A percentile compares a stretch with the other conserved stretches of the same genome.
phyloP scores from a whole-genome alignment of 1,284 basidiomycete genomes.

The Ustilago tritici region DNA sequence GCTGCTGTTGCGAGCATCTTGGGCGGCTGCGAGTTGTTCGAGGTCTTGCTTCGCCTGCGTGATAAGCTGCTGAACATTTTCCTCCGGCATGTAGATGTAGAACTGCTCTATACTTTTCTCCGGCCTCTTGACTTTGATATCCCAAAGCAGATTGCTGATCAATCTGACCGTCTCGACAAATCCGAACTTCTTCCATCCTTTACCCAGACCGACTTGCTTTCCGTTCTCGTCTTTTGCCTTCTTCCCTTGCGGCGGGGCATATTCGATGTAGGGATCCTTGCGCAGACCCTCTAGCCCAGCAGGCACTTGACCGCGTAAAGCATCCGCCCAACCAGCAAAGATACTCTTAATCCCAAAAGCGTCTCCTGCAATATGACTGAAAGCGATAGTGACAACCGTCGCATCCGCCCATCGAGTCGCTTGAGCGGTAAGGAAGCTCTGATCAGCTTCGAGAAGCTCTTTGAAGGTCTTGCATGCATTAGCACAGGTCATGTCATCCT shows the following conservation, averaged over 20 bases:
- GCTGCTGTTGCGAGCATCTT: not conserved
- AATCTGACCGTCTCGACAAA: conserved; percentile 14
- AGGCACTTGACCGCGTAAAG: not conserved
- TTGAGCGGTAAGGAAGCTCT: conserved; percentile 25
- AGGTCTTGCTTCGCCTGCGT: conserved; percentile 15
- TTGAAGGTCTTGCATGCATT: conserved; percentile 20
- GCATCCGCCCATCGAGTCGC: conserved; percentile 27
- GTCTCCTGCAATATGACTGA: conserved; percentile 27
- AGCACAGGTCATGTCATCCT: conserved; percentile 13
- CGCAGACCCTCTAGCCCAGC: conserved; percentile 12
- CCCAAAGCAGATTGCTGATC: conserved; percentile 22
- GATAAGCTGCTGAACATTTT: conserved; percentile 17
- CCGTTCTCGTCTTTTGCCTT: conserved; percentile 3
- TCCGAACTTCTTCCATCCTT: conserved; percentile 22
- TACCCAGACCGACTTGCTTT: conserved; percentile 7
- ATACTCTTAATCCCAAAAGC: conserved; percentile 25
- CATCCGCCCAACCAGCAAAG: conserved; percentile 11
- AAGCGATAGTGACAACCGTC: conserved; percentile 21
- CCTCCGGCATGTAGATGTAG: conserved; percentile 30
- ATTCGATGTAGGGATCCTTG: conserved; percentile 21
- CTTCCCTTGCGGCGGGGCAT: conserved; percentile 7
- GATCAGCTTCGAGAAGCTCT: conserved; percentile 21
- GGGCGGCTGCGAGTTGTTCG: not conserved
- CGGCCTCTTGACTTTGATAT: conserved; percentile 23
- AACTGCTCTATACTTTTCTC: conserved; percentile 28